A percentile compares a stretch with the other conserved stretches of the same genome.
Conservation (phyloP, 768 basidiomycete genomes). For the Termitomyces sp. region DNA sequence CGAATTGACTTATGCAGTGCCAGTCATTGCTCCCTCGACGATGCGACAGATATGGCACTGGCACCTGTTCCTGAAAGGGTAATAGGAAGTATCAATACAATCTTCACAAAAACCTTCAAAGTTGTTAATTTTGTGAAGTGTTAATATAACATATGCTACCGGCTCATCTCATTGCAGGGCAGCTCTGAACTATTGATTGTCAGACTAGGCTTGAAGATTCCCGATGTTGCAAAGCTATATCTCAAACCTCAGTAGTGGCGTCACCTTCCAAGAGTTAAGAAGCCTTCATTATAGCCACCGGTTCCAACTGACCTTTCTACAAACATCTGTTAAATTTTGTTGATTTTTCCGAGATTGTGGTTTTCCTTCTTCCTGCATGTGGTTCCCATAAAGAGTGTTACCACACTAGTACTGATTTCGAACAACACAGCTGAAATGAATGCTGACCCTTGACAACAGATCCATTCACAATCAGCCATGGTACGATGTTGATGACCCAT, state of each 20-base stretch:
- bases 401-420: no score
- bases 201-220: not conserved
- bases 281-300: not conserved
- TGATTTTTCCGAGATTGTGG: not conserved
- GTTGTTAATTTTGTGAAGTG: not conserved
- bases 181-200: not conserved
- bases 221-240: not conserved
- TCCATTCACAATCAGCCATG: not conserved
- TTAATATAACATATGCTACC: not conserved
- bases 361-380: not conserved
- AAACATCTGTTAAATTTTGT: not conserved
- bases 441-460: no score
- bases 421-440: not conserved
- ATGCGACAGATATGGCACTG: not conserved
- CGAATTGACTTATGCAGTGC: not conserved
- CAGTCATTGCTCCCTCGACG: not conserved
- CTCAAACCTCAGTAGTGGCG: constrained; percentile 2
- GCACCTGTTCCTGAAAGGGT: constrained; percentile 6
- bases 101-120: not conserved
- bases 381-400: not conserved
- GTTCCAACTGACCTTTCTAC: not conserved
- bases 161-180: not conserved
- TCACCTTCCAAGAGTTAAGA: not conserved
- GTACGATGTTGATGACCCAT: not conserved
- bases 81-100: not conserved